Conservation (phyloP, 2,329 filamentous ascomycete genomes). For the Aspergillus udagawae region DNA sequence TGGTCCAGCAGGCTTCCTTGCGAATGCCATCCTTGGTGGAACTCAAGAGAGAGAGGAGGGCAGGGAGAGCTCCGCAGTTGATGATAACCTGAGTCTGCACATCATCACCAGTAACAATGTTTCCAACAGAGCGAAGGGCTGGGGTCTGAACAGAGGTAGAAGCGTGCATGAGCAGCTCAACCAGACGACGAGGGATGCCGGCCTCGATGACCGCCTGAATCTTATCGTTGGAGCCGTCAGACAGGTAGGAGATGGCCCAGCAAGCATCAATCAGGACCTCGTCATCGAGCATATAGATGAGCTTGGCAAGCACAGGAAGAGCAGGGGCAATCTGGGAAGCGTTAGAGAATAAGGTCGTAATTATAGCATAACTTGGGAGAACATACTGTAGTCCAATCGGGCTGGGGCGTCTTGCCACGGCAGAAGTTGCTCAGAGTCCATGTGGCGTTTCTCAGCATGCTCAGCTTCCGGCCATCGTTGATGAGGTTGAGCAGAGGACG, state of each 20-base stretch:
- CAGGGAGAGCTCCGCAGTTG: slow-evolving; percentile 90
- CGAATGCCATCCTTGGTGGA: slow-evolving; percentile 98
- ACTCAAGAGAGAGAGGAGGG: slow-evolving; percentile 87
- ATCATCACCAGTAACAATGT: slow-evolving; percentile 98
- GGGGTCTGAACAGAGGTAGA: slow-evolving; percentile 98
- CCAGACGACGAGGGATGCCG: slow-evolving; percentile 90
- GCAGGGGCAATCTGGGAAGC: slow-evolving; percentile 77
- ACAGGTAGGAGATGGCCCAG: slow-evolving; percentile 99
- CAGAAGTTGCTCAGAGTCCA: slow-evolving; percentile 99
- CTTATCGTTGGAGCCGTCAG: slow-evolving; percentile 97
- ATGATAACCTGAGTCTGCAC: slow-evolving; percentile 99
- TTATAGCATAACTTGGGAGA: slow-evolving; percentile 2
- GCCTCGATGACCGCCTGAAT: slow-evolving; percentile 99
- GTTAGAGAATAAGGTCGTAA: slow-evolving; percentile 12
- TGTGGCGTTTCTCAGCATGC: slow-evolving; percentile 97
- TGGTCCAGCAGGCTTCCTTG: slow-evolving; percentile 99
- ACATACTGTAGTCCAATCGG: slow-evolving; percentile 92
- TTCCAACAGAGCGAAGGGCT: slow-evolving; percentile 92
- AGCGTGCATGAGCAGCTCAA: slow-evolving; percentile 96
- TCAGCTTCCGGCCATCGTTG: slow-evolving; percentile 96
- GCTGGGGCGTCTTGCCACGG: slow-evolving; percentile 97
- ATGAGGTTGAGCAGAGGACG: slow-evolving; percentile 85
- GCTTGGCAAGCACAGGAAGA: slow-evolving; percentile 89
- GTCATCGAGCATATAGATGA: slow-evolving; percentile 97
- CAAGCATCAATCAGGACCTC: slow-evolving; percentile 98